Conservation (phyloP, 768 basidiomycete species). For the Coprinopsis sp. region DNA sequence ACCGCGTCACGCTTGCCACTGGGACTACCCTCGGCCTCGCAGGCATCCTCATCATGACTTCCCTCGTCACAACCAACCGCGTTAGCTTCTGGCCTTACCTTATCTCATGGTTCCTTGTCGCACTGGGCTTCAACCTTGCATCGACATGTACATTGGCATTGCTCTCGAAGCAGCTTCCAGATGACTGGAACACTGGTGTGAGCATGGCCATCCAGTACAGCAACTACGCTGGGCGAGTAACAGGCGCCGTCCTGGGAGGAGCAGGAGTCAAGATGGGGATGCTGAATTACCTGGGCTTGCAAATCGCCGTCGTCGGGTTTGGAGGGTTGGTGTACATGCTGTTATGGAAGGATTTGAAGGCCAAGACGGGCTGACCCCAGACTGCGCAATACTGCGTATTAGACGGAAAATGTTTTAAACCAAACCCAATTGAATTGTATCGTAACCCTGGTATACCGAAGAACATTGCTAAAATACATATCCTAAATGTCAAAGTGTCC, state of each 20-base stretch:
- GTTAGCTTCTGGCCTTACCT: constrained; percentile 46
- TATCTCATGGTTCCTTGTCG: constrained; percentile 54
- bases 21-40: constrained; percentile 47
- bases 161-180: constrained; percentile 65
- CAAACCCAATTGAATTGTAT: no score
- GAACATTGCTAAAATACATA: no score
- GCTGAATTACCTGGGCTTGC: constrained; percentile 52
- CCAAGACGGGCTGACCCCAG: constrained; percentile 64
- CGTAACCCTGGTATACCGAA: no score
- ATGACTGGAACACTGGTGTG: constrained; percentile 53
- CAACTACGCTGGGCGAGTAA: constrained; percentile 61
- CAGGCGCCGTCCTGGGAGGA: constrained; percentile 67
- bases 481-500: no score
- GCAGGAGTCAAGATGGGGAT: constrained; percentile 57
- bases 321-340: constrained; percentile 50
- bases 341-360: constrained; percentile 61
- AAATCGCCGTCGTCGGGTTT: constrained; percentile 56
- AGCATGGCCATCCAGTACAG: constrained; percentile 63
- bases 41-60: constrained; percentile 50
- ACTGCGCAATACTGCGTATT: no score
- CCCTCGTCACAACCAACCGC: constrained; percentile 34
- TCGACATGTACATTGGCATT: constrained; percentile 64
- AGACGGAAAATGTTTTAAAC: no score
- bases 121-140: constrained; percentile 71
- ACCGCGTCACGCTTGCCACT: constrained; percentile 51